These are phyloP conservation scores for Logfia minima DNA, from an alignment of 129 eudicot species.

Conservation along the genomic window DNA sequence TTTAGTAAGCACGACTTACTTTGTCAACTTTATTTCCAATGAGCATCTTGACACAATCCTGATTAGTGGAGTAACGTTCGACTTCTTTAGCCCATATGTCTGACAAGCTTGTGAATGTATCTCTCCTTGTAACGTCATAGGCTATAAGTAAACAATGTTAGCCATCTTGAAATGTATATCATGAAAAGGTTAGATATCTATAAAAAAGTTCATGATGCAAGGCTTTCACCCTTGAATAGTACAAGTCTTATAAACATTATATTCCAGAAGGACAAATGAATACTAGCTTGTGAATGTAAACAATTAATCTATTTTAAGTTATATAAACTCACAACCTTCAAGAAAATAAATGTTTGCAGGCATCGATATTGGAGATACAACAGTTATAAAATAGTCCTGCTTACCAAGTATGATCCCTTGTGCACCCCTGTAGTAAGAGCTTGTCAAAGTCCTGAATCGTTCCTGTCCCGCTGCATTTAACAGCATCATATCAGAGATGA, in stretches of 20 bases:
- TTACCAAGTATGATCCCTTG: constrained; percentile 79
- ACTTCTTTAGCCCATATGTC: constrained; percentile 76
- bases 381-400: background rate
- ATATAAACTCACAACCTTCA: too few species aligned
- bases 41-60: constrained; percentile 74
- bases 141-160: constrained; percentile 27
- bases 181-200: too few species aligned
- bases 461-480: constrained; percentile 81
- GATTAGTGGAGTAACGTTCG: constrained; percentile 65
- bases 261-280: background rate
- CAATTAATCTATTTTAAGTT: background rate
- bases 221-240: background rate
- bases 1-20: constrained; percentile 33
- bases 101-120: constrained; percentile 64
- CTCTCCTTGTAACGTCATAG: constrained; percentile 78
- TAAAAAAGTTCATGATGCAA: too few species aligned
- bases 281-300: background rate
- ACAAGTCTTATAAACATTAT: background rate
- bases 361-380: background rate
- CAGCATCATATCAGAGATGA: constrained; percentile 11
- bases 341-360: background rate
- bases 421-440: constrained; percentile 84
- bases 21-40: constrained; percentile 78
- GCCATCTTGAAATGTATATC: background rate
- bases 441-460: constrained; percentile 80